phyloP scores from a whole-genome alignment of 1,284 basidiomycete genomes.

The Ustilago crameri region DNA sequence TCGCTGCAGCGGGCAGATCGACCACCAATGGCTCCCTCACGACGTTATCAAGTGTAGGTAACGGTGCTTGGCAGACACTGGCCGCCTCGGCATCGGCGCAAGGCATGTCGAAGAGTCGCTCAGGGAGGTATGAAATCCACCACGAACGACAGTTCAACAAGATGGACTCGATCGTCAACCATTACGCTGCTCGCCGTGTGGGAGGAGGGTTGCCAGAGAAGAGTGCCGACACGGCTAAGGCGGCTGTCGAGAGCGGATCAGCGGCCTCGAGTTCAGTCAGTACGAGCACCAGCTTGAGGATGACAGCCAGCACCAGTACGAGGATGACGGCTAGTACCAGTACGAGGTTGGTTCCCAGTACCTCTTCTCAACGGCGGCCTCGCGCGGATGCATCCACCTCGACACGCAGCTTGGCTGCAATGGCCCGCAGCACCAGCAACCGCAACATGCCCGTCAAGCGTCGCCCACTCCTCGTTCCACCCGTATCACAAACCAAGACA shows the following conservation, averaged over 20 bases:
- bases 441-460: conserved; percentile 18
- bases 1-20: conserved; percentile 40
- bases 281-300: conserved; percentile 3
- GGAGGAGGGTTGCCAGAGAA: conserved; percentile 10
- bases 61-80: conserved; percentile 25
- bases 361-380: conserved; percentile 7
- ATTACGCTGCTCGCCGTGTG: conserved; percentile 51
- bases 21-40: conserved; percentile 29
- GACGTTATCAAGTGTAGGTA: conserved; percentile 32
- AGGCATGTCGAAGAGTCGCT: conserved; percentile 34
- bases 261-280: conserved; percentile 1
- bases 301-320: conserved; percentile 7
- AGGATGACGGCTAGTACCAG: conserved; percentile 12
- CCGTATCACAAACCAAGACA: conserved; percentile 19
- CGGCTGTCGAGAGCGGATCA: background rate
- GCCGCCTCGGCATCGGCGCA: conserved; percentile 27
- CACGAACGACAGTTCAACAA: conserved; percentile 51
- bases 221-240: conserved; percentile 1
- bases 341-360: conserved; percentile 7
- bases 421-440: conserved; percentile 21
- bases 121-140: conserved; percentile 44
- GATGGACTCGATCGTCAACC: conserved; percentile 58
- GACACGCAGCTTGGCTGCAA: conserved; percentile 32
- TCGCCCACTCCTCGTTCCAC: conserved; percentile 25
- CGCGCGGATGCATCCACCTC: conserved; percentile 40